Percentiles rank a stretch among this genome's conserved stretches.
Conservation (phyloP, 2,329 filamentous ascomycete species). For the Pleoardoris graminearum region DNA sequence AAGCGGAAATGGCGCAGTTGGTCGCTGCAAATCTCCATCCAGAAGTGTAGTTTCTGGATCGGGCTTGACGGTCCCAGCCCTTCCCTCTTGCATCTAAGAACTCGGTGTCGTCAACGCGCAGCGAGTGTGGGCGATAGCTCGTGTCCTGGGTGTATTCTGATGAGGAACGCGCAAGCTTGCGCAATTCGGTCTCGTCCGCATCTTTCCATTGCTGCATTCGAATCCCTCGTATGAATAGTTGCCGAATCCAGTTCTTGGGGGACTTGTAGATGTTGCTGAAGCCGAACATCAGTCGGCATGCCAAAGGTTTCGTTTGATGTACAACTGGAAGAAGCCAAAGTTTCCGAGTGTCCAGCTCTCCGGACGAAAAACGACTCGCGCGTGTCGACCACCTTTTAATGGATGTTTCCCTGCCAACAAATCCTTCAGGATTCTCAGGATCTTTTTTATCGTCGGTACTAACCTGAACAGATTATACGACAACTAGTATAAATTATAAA, state of each 20-base stretch:
- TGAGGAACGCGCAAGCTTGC: neutral
- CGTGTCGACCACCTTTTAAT: neutral
- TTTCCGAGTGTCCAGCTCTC: neutral
- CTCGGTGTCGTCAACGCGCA: neutral
- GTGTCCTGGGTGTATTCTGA: neutral
- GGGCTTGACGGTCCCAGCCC: neutral
- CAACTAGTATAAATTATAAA: no score
- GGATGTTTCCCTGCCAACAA: neutral
- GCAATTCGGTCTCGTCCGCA: conserved; percentile 1
- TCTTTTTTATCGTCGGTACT: no score
- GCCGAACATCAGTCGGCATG: conserved; percentile 1
- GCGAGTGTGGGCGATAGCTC: neutral
- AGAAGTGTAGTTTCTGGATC: neutral
- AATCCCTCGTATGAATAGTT: neutral
- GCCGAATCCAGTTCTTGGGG: neutral
- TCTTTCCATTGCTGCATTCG: conserved; percentile 7
- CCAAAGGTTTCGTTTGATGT: neutral
- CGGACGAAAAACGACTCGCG: no score
- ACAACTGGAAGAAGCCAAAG: neutral
- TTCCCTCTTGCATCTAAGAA: neutral
- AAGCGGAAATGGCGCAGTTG: conserved; percentile 10
- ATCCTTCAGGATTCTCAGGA: no score
- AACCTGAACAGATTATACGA: no score
- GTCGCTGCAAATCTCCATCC: neutral
- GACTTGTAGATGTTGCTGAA: neutral